These are phyloP conservation scores for Nakazawaea wickerhamii DNA, from an alignment of 805 yeast species.

Conservation along the genomic window DNA sequence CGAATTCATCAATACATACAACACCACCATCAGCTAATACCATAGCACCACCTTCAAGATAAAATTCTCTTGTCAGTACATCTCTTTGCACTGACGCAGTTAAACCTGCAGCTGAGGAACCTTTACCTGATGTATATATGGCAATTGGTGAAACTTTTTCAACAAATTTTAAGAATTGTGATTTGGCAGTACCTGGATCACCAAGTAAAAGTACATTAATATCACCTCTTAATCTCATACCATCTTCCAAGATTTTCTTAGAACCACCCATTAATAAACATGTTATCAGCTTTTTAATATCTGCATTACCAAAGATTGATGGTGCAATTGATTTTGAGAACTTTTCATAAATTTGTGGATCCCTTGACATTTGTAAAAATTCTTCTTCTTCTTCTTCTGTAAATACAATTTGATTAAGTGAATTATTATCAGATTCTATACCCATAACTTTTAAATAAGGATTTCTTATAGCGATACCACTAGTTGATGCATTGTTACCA, in stretches of 20 bases:
- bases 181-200: conserved; percentile 99
- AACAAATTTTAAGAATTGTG: conserved; percentile 90
- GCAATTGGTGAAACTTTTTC: conserved; percentile 94
- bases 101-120: conserved; percentile 99
- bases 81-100: conserved; percentile 98
- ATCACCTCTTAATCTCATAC: conserved; percentile 95
- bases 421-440: conserved; percentile 70
- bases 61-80: conserved; percentile 80
- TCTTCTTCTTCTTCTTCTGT: conserved; percentile 94
- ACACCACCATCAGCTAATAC: conserved; percentile 99
- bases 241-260: conserved; percentile 87
- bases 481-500: conserved; percentile 34
- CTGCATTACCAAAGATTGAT: conserved; percentile 89
- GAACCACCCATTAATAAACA: conserved; percentile 94
- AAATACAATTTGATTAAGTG: conserved; percentile 55
- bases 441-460: conserved; percentile 89
- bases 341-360: conserved; percentile 80
- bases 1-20: conserved; percentile 98
- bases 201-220: conserved; percentile 89
- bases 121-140: conserved; percentile 96
- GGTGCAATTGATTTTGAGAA: conserved; percentile 92
- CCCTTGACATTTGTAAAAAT: conserved; percentile 71
- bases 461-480: conserved; percentile 79
- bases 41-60: conserved; percentile 99
- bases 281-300: conserved; percentile 89